Conservation (phyloP, 306 rosid species). For the Heteromeles arbutifolia region DNA sequence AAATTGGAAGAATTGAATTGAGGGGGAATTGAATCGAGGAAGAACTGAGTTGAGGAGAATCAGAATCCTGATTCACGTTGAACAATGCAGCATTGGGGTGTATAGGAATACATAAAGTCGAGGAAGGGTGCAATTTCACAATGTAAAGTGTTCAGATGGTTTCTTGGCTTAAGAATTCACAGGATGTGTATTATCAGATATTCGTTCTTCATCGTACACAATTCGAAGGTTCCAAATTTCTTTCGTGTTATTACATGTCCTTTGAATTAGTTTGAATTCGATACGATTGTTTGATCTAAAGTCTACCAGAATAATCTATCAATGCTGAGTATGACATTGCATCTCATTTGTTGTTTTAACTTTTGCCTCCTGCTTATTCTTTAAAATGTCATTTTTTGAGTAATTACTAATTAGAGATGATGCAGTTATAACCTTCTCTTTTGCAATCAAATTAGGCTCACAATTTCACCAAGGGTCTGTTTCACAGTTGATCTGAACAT, state of each 20-base stretch:
- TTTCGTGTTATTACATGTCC: background rate
- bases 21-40: too few species aligned
- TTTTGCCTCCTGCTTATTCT: background rate
- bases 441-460: background rate
- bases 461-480: background rate
- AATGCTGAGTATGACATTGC: background rate
- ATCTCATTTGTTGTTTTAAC: background rate
- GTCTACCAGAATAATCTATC: background rate
- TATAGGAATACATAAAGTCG: background rate
- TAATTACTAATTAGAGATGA: background rate
- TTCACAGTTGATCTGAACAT: background rate
- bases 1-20: too few species aligned
- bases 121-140: background rate
- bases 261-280: background rate
- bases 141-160: conserved; percentile 1
- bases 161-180: background rate
- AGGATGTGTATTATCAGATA: background rate
- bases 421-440: background rate
- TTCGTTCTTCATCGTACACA: background rate
- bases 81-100: background rate
- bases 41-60: too few species aligned
- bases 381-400: background rate
- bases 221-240: conserved; percentile 9
- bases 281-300: background rate
- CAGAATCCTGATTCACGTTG: too few species aligned